These are phyloP conservation scores for Malus domestica DNA, from an alignment of 306 rosid species.

Conservation along the genomic window DNA sequence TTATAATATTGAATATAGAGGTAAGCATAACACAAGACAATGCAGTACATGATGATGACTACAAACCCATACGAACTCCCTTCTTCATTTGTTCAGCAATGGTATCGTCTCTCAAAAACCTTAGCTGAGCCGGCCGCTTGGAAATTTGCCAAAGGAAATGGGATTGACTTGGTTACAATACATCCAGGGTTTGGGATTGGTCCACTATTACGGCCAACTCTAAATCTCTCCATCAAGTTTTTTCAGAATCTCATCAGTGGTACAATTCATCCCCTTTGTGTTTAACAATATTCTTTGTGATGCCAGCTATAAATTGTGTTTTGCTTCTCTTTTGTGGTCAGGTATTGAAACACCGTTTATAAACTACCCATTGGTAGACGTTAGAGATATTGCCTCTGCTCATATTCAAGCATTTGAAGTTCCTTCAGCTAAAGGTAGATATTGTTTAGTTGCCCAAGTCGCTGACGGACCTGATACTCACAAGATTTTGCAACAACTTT, in stretches of 20 bases:
- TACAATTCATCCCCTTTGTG: neutral
- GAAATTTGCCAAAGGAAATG: constrained; percentile 19
- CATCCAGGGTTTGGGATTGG: constrained; percentile 14
- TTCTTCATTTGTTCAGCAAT: neutral
- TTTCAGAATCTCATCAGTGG: neutral
- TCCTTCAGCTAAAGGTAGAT: neutral
- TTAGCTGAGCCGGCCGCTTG: constrained; percentile 22
- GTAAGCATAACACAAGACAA: too few relatives aligned
- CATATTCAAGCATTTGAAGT: neutral
- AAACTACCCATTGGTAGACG: neutral
- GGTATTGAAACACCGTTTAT: neutral
- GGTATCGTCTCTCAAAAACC: constrained; percentile 18
- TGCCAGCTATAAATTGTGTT: too few relatives aligned
- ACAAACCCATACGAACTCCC: neutral
- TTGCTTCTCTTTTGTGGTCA: neutral
- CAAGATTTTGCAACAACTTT: neutral
- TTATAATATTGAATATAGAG: too few relatives aligned
- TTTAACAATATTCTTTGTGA: neutral
- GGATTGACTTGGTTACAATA: constrained; percentile 11
- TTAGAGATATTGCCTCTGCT: neutral
- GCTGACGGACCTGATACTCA: neutral
- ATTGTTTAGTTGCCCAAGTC: neutral
- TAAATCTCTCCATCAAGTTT: neutral
- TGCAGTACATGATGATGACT: neutral
- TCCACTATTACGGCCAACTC: constrained; percentile 18